Evolutionary conservation across 306 rosid species (phyloP).

Genomic region (Malus domestica): DNA sequence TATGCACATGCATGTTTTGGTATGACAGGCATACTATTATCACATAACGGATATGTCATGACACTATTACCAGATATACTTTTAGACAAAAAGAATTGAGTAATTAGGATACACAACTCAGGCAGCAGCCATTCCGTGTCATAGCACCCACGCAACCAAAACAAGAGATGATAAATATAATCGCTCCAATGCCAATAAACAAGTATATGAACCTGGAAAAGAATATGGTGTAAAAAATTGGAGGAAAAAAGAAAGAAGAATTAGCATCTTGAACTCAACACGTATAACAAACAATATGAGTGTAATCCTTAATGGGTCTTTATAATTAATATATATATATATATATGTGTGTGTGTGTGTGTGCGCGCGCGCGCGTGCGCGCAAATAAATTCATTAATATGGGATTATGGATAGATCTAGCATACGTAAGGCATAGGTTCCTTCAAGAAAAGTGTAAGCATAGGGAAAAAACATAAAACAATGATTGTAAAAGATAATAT

Average conservation of each 20-base stretch:
- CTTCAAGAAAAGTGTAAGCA: not conserved
- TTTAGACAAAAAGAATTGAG: not conserved
- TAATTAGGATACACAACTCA: constrained; percentile 79
- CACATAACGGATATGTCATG: not conserved
- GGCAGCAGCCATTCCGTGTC: constrained; percentile 79
- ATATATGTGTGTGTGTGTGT: not conserved
- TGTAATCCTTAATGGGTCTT: not conserved
- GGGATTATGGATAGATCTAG: not conserved
- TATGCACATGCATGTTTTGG: not conserved
- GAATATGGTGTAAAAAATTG: constrained; percentile 9
- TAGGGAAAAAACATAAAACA: not conserved
- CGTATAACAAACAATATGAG: not conserved
- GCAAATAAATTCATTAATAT: no score
- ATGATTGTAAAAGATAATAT: not conserved
- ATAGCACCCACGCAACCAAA: constrained; percentile 76
- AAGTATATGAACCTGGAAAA: constrained; percentile 80
- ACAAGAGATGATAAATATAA: constrained; percentile 67
- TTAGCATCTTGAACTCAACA: constrained; percentile 7
- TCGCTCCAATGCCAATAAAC: constrained; percentile 72
- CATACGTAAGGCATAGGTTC: not conserved
- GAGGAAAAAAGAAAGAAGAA: constrained; percentile 5
- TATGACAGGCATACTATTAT: not conserved
- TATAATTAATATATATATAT: not conserved
- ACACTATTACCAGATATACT: not conserved
- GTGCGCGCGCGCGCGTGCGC: fast-evolving